phyloP scores from a whole-genome alignment of 192 early-diverging fungal species.

The Radiomyces spectabilis region DNA sequence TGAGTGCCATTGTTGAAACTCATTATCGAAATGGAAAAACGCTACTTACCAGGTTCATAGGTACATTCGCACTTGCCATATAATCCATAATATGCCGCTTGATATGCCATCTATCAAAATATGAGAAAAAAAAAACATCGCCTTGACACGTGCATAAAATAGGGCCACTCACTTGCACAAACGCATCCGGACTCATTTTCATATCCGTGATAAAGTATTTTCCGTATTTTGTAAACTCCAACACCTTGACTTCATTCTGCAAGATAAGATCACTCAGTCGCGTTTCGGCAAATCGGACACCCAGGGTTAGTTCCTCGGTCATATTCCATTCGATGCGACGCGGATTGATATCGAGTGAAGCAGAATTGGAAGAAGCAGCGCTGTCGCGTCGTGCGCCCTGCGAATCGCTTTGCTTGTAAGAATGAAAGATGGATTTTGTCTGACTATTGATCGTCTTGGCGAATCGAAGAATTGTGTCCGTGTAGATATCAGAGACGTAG shows the following conservation, averaged over 20 bases:
- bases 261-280: slow-evolving; percentile 38
- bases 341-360: slow-evolving; percentile 24
- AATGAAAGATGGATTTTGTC: slow-evolving; percentile 33
- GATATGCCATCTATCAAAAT: slow-evolving; percentile 62
- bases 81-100: slow-evolving; percentile 73
- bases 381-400: neutral
- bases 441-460: slow-evolving; percentile 40
- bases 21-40: no score
- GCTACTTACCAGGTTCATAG: slow-evolving; percentile 69
- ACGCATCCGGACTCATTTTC: slow-evolving; percentile 33
- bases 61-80: slow-evolving; percentile 59
- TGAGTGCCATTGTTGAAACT: neutral
- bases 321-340: slow-evolving; percentile 41
- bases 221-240: slow-evolving; percentile 51
- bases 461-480: slow-evolving; percentile 41
- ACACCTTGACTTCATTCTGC: slow-evolving; percentile 55
- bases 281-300: slow-evolving; percentile 41
- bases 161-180: slow-evolving; percentile 23
- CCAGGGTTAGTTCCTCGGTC: slow-evolving; percentile 26
- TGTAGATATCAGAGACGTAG: slow-evolving; percentile 44
- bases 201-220: slow-evolving; percentile 32
- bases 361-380: neutral
- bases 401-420: neutral
- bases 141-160: neutral
- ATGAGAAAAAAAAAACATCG: neutral